A percentile compares a stretch with the other conserved stretches of the same genome.
Evolutionary conservation across 2,329 filamentous ascomycete genomes (phyloP).

Genomic region (Fusarium dlaminii): DNA sequence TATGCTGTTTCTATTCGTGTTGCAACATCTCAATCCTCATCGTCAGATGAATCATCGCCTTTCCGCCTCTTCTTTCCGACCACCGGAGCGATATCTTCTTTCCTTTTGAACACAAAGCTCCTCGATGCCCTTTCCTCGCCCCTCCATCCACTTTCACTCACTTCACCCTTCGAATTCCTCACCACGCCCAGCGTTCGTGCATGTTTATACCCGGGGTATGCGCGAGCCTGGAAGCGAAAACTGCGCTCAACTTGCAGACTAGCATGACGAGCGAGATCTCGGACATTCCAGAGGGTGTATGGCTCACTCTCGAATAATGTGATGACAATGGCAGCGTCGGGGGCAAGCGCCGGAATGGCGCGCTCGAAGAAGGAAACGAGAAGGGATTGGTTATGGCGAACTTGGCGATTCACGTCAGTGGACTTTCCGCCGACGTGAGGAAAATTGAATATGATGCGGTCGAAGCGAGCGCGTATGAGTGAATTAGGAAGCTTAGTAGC

Average conservation of each 20-base stretch:
- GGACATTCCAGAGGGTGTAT: constrained; percentile 95
- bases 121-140: constrained; percentile 58
- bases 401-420: constrained; percentile 94
- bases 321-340: constrained; percentile 74
- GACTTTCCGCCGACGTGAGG: constrained; percentile 93
- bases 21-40: constrained; percentile 37
- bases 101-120: constrained; percentile 70
- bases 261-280: constrained; percentile 82
- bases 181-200: constrained; percentile 77
- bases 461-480: constrained; percentile 63
- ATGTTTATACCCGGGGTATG: constrained; percentile 80
- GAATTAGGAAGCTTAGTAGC: constrained; percentile 67
- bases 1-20: neutral
- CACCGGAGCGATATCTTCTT: constrained; percentile 56
- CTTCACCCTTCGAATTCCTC: constrained; percentile 56
- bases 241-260: constrained; percentile 76
- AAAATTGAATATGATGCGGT: constrained; percentile 94
- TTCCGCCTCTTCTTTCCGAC: constrained; percentile 44
- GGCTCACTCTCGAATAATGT: constrained; percentile 94
- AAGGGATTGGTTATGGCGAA: constrained; percentile 87
- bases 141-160: constrained; percentile 53
- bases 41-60: constrained; percentile 48
- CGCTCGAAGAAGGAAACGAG: constrained; percentile 74
- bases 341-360: constrained; percentile 52
- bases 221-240: constrained; percentile 72